A percentile compares a stretch with the other conserved stretches of the same genome.
Conservation (phyloP, 176 grass and related monocot genomes). For the Lolium multiflorum region DNA sequence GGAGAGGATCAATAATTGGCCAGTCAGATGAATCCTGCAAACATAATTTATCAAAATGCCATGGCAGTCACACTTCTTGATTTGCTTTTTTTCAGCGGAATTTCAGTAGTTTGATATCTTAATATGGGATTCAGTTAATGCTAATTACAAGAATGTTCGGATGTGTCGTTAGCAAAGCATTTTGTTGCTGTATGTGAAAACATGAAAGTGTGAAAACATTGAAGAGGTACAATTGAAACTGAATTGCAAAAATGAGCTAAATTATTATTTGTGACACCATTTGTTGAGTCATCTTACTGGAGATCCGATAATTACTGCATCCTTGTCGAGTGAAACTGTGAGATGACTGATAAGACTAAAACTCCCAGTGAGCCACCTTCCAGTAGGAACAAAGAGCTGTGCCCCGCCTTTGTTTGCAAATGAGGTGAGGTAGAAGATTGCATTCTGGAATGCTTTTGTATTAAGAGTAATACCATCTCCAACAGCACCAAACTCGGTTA, state of each 20-base stretch:
- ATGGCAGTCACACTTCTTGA: neutral
- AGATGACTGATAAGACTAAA: slow-evolving; percentile 95
- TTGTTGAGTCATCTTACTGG: slow-evolving; percentile 61
- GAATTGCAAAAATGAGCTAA: neutral
- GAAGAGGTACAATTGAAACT: neutral
- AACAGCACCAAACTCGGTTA: slow-evolving; percentile 95
- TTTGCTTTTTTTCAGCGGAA: neutral
- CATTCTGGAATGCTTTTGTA: slow-evolving; percentile 98
- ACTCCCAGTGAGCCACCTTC: slow-evolving; percentile 96
- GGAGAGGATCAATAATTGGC: slow-evolving; percentile 86
- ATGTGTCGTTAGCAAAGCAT: neutral
- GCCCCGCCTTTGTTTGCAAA: slow-evolving; percentile 96
- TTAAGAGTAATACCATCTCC: slow-evolving; percentile 88
- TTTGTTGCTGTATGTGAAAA: neutral
- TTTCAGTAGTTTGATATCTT: neutral
- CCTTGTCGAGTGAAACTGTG: slow-evolving; percentile 83
- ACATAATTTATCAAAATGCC: slow-evolving; percentile 4
- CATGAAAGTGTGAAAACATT: neutral
- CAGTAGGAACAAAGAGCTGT: slow-evolving; percentile 89
- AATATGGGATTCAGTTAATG: neutral
- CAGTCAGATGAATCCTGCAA: slow-evolving; percentile 72
- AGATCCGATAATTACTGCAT: slow-evolving; percentile 92
- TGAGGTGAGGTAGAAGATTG: slow-evolving; percentile 97
- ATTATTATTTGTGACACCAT: slow-evolving; percentile 21
- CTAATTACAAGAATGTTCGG: neutral